These are phyloP conservation scores for Vitis riparia DNA, from an alignment of 164 flowering plant species.

Conservation along the genomic window DNA sequence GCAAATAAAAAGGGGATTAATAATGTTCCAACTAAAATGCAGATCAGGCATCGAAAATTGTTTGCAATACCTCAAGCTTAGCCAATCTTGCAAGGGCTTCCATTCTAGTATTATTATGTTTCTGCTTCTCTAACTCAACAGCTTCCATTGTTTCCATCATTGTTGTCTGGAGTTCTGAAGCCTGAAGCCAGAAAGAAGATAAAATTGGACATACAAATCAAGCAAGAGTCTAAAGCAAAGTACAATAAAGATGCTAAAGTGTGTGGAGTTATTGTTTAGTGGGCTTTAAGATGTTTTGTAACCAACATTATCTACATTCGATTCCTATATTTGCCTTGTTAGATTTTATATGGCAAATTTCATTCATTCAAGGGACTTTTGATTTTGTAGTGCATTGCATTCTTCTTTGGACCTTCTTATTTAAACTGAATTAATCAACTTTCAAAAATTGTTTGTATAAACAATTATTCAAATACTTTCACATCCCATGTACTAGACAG, in stretches of 20 bases:
- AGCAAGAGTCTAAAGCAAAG: background rate
- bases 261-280: no score
- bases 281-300: no score
- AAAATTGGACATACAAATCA: background rate
- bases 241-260: background rate
- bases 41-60: conserved; percentile 2
- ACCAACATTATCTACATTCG: no score
- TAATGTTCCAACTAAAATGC: background rate
- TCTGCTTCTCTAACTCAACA: conserved; percentile 90
- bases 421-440: no score
- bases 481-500: no score
- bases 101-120: conserved; percentile 89
- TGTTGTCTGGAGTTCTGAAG: conserved; percentile 76
- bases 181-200: conserved; percentile 43
- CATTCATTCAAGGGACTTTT: no score
- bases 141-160: conserved; percentile 96
- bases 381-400: no score
- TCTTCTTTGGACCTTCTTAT: no score
- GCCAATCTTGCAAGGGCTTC: conserved; percentile 78
- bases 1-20: background rate
- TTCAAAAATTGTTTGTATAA: no score
- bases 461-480: no score
- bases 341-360: no score
- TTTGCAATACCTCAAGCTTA: conserved; percentile 68
- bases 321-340: no score